A percentile compares a stretch with the other conserved stretches of the same genome.
These are phyloP conservation scores for Boletus reticuloceps DNA, from an alignment of 768 basidiomycete species.

Conservation along the genomic window DNA sequence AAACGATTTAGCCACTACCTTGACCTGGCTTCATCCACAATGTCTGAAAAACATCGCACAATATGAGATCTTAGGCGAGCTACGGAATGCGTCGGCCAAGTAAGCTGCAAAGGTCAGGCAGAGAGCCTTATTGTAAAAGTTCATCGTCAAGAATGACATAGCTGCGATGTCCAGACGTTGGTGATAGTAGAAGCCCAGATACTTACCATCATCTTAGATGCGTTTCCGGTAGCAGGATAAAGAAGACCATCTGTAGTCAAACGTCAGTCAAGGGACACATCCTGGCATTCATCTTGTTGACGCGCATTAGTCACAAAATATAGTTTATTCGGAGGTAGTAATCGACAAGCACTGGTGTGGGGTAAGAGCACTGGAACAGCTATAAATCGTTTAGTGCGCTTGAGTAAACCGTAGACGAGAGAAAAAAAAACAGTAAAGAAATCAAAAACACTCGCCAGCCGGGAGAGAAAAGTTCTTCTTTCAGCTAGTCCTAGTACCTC, in stretches of 20 bases:
- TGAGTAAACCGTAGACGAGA: constrained; percentile 17
- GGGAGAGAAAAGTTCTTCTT: constrained; percentile 17
- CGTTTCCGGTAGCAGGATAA: too few species aligned
- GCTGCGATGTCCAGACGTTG: too few species aligned
- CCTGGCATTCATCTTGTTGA: background rate
- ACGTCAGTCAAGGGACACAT: background rate
- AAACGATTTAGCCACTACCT: background rate
- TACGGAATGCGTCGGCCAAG: too few species aligned
- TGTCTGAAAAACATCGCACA: background rate
- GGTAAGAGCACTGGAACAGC: constrained; percentile 13
- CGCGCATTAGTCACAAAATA: constrained; percentile 8
- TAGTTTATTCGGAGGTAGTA: constrained; percentile 19
- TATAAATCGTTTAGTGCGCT: constrained; percentile 20
- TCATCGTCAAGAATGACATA: too few species aligned
- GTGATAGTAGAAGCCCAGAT: too few species aligned
- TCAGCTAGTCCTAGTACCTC: constrained; percentile 26
- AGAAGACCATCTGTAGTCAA: background rate
- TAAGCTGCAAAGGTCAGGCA: too few species aligned
- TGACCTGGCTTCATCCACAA: background rate
- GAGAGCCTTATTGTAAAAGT: too few species aligned
- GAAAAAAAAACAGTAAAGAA: constrained; percentile 11
- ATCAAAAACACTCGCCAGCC: constrained; percentile 19
- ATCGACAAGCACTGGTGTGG: constrained; percentile 18
- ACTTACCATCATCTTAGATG: too few species aligned
- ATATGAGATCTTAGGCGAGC: too few species aligned